Conservation (phyloP, 2,329 filamentous ascomycete genomes). For the Monosporascus ibericus region DNA sequence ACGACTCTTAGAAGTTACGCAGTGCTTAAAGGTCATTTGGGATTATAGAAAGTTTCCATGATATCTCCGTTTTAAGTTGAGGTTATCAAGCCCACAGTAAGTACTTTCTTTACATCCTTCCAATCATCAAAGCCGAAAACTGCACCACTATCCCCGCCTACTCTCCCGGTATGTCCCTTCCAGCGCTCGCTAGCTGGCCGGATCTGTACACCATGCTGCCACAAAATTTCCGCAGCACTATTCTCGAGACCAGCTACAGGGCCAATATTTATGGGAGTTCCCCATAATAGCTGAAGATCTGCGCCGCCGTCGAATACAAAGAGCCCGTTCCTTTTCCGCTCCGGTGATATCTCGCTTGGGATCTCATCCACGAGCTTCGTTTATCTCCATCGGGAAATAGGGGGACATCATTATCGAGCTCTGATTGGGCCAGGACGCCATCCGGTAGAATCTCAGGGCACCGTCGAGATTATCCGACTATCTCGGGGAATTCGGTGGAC, state of each 20-base stretch:
- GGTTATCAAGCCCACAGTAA: too few relatives aligned
- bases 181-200: constrained; percentile 3
- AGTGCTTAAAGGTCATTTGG: too few relatives aligned
- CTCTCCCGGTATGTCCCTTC: constrained; percentile 3
- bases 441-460: constrained; percentile 6
- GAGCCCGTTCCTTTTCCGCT: constrained; percentile 1
- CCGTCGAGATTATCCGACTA: constrained; percentile 1
- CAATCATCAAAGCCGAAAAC: constrained; percentile 9
- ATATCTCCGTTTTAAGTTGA: too few relatives aligned
- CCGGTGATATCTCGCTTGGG: neutral
- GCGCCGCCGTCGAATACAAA: constrained; percentile 7
- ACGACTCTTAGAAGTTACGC: too few relatives aligned
- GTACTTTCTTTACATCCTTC: neutral
- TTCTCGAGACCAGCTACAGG: constrained; percentile 4
- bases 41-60: too few relatives aligned
- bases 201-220: constrained; percentile 3
- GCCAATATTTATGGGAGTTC: constrained; percentile 5
- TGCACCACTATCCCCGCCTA: constrained; percentile 1
- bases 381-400: constrained; percentile 7
- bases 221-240: constrained; percentile 4
- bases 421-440: constrained; percentile 1
- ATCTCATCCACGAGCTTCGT: constrained; percentile 1
- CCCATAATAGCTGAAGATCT: constrained; percentile 7
- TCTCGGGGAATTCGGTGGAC: constrained; percentile 2
- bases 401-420: constrained; percentile 2